These are phyloP conservation scores for Vararia minispora DNA, from an alignment of 768 basidiomycete species.

Conservation along the genomic window DNA sequence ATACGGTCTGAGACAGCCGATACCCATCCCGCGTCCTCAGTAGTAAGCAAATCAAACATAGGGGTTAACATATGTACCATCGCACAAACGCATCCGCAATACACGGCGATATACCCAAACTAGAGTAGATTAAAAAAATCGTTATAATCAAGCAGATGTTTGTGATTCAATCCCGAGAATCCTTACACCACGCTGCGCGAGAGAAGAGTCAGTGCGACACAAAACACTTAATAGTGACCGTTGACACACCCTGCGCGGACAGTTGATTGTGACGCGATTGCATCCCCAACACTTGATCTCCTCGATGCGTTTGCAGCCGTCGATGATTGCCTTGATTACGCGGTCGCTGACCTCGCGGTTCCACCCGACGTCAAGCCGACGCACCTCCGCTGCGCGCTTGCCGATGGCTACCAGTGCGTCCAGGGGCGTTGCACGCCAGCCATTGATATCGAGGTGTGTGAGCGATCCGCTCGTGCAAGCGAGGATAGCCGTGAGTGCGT, in stretches of 20 bases:
- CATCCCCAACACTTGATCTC: conserved; percentile 47
- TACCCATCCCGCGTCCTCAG: too few relatives aligned
- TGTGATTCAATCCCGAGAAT: conserved; percentile 19
- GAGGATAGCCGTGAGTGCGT: conserved; percentile 37
- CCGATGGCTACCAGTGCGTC: conserved; percentile 31
- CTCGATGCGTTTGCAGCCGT: conserved; percentile 28
- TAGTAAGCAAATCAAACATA: too few relatives aligned
- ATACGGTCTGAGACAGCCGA: too few relatives aligned
- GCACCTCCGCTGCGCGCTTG: conserved; percentile 29
- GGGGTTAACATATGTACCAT: too few relatives aligned
- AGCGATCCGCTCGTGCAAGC: conserved; percentile 53
- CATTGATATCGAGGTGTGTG: conserved; percentile 58
- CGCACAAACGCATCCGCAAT: too few relatives aligned
- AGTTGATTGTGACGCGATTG: conserved; percentile 33
- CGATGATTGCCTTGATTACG: conserved; percentile 57
- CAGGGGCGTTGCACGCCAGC: conserved; percentile 53
- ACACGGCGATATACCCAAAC: too few relatives aligned
- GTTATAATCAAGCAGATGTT: not conserved
- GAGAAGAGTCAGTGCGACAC: not conserved
- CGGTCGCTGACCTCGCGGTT: conserved; percentile 79
- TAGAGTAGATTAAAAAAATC: too few relatives aligned
- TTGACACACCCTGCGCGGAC: conserved; percentile 35
- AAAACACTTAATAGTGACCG: not conserved
- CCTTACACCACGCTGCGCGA: conserved; percentile 12
- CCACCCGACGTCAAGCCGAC: conserved; percentile 71